phyloP scores from a whole-genome alignment of 2,329 filamentous ascomycete species.

The Alternaria triticimaculans region DNA sequence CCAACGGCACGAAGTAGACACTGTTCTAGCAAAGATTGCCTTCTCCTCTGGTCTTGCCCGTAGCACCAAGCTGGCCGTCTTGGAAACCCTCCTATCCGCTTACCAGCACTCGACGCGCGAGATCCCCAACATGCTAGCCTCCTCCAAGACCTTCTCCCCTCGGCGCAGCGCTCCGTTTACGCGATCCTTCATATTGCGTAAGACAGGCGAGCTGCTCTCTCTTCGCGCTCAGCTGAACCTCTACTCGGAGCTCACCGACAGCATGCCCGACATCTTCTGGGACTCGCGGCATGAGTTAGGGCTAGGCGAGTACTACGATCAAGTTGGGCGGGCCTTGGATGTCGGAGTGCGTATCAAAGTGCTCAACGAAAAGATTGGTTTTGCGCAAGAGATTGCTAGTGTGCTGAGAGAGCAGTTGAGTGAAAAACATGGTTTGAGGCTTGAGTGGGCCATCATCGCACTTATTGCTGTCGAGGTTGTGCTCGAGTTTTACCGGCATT shows the following conservation, averaged over 20 bases:
- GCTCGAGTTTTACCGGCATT: constrained; percentile 80
- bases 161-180: constrained; percentile 56
- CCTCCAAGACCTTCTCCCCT: constrained; percentile 59
- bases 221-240: constrained; percentile 93
- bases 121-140: constrained; percentile 79
- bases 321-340: constrained; percentile 87
- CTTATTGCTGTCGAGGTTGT: constrained; percentile 91
- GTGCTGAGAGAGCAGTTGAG: constrained; percentile 87
- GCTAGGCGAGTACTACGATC: constrained; percentile 92
- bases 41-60: constrained; percentile 94
- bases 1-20: constrained; percentile 56
- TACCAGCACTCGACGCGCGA: constrained; percentile 88
- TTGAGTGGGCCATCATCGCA: constrained; percentile 96
- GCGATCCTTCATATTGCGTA: constrained; percentile 82
- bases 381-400: constrained; percentile 91
- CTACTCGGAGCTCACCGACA: constrained; percentile 95
- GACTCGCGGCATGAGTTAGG: constrained; percentile 87
- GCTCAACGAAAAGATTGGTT: constrained; percentile 97
- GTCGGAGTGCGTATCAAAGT: constrained; percentile 89
- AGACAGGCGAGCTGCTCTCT: constrained; percentile 89
- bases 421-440: constrained; percentile 83
- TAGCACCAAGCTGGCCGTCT: constrained; percentile 89
- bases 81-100: constrained; percentile 80
- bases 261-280: constrained; percentile 96
- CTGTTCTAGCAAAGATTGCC: constrained; percentile 88